phyloP scores from a whole-genome alignment of 352 stramenopile species.

The Sclerospora graminicola region DNA sequence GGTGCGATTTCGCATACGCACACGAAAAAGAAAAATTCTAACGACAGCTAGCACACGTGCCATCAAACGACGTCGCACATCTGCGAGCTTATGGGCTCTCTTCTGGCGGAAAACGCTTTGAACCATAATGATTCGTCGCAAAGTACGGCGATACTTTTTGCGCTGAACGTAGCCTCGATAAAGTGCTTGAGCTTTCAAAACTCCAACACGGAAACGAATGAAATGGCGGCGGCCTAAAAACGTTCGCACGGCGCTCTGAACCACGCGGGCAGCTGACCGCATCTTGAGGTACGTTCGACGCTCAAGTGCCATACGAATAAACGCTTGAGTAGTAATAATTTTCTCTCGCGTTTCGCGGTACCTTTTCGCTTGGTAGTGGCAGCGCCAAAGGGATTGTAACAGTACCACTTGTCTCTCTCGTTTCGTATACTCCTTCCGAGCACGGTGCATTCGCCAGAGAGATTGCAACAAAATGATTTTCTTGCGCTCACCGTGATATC shows the following conservation, averaged over 20 bases:
- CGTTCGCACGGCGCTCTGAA: constrained; percentile 63
- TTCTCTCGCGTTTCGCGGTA: constrained; percentile 50
- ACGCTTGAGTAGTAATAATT: constrained; percentile 58
- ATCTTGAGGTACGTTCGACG: constrained; percentile 48
- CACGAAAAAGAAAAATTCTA: constrained; percentile 60
- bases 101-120: constrained; percentile 68
- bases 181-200: constrained; percentile 61
- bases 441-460: constrained; percentile 66
- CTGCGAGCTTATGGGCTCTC: constrained; percentile 35
- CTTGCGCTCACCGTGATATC: constrained; percentile 45
- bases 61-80: constrained; percentile 49
- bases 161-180: constrained; percentile 51
- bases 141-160: constrained; percentile 41
- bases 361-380: constrained; percentile 36
- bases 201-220: constrained; percentile 42
- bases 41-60: constrained; percentile 63
- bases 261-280: constrained; percentile 34
- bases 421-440: constrained; percentile 43
- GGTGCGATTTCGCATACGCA: constrained; percentile 74
- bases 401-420: constrained; percentile 41
- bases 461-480: constrained; percentile 74
- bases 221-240: constrained; percentile 60
- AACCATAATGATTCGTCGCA: constrained; percentile 48
- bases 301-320: constrained; percentile 51
- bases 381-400: constrained; percentile 76